Conservation (phyloP, 2,329 filamentous ascomycete genomes). For the Grosmannia serpens region DNA sequence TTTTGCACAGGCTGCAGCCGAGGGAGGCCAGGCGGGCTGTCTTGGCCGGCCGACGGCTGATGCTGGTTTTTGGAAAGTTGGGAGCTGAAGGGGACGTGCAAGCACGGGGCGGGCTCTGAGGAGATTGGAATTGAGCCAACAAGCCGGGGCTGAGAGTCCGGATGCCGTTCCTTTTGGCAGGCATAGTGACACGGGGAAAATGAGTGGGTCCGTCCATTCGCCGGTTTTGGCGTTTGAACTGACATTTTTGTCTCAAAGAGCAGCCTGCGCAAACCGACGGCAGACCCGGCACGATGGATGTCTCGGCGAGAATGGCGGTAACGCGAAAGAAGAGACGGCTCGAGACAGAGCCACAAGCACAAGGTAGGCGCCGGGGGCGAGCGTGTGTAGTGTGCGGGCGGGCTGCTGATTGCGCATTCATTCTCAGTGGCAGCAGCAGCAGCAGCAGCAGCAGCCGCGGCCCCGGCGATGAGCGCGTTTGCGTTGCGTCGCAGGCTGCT, state of each 20-base stretch:
- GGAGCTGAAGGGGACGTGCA: too few species aligned
- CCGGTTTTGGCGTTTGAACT: neutral
- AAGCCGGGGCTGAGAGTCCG: neutral
- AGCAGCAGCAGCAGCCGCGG: neutral
- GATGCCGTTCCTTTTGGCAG: neutral
- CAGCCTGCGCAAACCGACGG: neutral
- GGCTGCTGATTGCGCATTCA: neutral
- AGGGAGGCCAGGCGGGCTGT: neutral
- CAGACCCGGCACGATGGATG: neutral
- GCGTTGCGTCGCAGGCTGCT: slow-evolving; percentile 28
- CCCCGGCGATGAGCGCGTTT: slow-evolving; percentile 30
- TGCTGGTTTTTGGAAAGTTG: neutral
- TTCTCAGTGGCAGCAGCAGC: neutral
- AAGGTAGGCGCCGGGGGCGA: slow-evolving; percentile 16
- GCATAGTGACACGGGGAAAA: neutral
- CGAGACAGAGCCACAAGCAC: slow-evolving; percentile 19
- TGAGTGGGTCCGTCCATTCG: neutral
- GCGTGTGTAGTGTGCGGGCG: neutral
- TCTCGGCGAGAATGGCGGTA: slow-evolving; percentile 12
- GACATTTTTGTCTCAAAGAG: neutral
- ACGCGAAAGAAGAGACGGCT: slow-evolving; percentile 27
- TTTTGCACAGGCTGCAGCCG: neutral
- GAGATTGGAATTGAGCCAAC: neutral
- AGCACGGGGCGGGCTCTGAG: too few species aligned
- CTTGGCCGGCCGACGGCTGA: neutral